Conservation (phyloP, 164 flowering plant genomes). For the Magnolia officinalis region DNA sequence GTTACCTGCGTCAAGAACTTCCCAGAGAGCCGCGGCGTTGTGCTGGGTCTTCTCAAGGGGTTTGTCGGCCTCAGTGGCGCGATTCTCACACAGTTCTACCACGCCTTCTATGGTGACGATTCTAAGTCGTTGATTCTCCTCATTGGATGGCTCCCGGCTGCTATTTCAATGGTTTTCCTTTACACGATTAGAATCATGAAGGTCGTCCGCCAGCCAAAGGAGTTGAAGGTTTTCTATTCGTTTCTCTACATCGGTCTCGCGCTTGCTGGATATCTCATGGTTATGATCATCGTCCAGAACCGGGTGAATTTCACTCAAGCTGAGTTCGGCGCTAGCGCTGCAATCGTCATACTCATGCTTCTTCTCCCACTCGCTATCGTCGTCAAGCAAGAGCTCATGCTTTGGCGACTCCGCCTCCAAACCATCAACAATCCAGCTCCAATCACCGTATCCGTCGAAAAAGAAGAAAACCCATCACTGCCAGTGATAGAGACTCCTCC, state of each 20-base stretch:
- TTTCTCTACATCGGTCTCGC: constrained; percentile 30
- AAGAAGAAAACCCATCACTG: neutral
- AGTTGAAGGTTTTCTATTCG: constrained; percentile 27
- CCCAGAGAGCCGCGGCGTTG: constrained; percentile 58
- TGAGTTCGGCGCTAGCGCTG: constrained; percentile 15
- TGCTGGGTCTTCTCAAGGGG: constrained; percentile 56
- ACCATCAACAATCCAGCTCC: neutral
- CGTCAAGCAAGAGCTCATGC: constrained; percentile 19
- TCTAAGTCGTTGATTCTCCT: constrained; percentile 26
- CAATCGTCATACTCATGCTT: constrained; percentile 20
- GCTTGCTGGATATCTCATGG: constrained; percentile 31
- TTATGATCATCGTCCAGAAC: constrained; percentile 26
- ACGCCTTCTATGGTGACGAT: constrained; percentile 37
- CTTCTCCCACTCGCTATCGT: constrained; percentile 25
- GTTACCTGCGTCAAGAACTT: constrained; percentile 60
- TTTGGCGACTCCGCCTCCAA: constrained; percentile 10
- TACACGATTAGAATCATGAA: constrained; percentile 26
- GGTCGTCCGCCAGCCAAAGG: constrained; percentile 23
- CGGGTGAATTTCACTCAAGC: constrained; percentile 13
- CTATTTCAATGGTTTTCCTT: constrained; percentile 28
- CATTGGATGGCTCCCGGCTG: constrained; percentile 33
- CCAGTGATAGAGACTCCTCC: neutral
- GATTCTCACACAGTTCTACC: constrained; percentile 52
- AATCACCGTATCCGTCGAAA: neutral
- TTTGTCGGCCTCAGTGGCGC: constrained; percentile 67